These are phyloP conservation scores for Alternaria dauci DNA, from an alignment of 2,329 filamentous ascomycete genomes.

Conservation along the genomic window DNA sequence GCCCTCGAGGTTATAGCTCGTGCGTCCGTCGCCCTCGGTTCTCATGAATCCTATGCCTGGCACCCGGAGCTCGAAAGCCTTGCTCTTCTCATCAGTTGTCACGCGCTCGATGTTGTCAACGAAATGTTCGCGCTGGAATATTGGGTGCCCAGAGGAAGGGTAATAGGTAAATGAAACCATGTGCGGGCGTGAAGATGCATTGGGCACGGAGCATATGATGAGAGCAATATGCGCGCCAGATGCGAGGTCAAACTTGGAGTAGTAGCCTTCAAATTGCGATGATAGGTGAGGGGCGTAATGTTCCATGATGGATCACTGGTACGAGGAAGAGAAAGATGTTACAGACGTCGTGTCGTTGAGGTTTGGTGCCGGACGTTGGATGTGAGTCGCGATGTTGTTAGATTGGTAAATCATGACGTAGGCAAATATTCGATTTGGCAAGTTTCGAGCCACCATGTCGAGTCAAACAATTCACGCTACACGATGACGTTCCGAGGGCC, in stretches of 20 bases:
- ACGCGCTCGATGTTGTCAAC: conserved; percentile 52
- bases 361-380: neutral
- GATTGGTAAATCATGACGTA: conserved; percentile 32
- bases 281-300: conserved; percentile 54
- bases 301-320: conserved; percentile 43
- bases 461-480: neutral
- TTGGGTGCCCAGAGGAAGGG: conserved; percentile 42
- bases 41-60: conserved; percentile 53
- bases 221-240: conserved; percentile 57
- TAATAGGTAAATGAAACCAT: conserved; percentile 62
- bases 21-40: conserved; percentile 47
- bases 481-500: neutral
- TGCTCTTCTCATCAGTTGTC: conserved; percentile 32
- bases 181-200: conserved; percentile 51
- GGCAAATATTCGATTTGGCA: neutral
- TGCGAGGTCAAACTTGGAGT: conserved; percentile 59
- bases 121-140: conserved; percentile 56
- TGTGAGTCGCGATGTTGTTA: neutral
- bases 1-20: conserved; percentile 46
- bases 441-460: neutral
- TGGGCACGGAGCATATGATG: conserved; percentile 58
- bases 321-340: neutral
- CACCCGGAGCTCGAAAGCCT: conserved; percentile 53
- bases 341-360: neutral
- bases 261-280: conserved; percentile 60